A percentile compares a stretch with the other conserved stretches of the same genome.
Evolutionary conservation across 192 early-diverging fungal genomes (phyloP).

Genomic region (Piromyces sp.): DNA sequence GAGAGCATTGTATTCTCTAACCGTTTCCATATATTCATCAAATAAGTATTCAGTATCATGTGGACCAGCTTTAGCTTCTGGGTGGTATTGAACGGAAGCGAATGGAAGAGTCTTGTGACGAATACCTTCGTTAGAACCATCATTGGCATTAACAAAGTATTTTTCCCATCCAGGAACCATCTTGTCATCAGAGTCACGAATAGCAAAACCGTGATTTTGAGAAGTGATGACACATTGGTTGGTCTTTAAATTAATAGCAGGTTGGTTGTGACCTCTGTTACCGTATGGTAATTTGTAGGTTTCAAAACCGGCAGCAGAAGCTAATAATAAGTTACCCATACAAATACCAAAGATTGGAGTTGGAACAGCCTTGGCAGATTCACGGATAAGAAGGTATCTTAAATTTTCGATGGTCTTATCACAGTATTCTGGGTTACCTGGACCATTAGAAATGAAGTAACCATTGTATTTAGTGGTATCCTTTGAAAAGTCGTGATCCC

Average conservation of each 20-base stretch:
- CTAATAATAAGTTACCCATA: conserved; percentile 87
- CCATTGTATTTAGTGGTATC: conserved; percentile 48
- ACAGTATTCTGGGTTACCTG: conserved; percentile 58
- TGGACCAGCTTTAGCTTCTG: conserved; percentile 86
- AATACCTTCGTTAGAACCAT: conserved; percentile 89
- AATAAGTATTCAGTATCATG: conserved; percentile 81
- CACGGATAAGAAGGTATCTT: conserved; percentile 22
- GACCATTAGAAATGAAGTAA: conserved; percentile 83
- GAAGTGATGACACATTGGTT: conserved; percentile 80
- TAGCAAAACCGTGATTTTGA: conserved; percentile 84
- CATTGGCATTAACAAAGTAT: conserved; percentile 88
- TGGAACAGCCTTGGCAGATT: conserved; percentile 20
- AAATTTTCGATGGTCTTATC: conserved; percentile 53
- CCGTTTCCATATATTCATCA: conserved; percentile 1
- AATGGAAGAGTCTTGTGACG: conserved; percentile 53
- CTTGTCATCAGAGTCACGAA: conserved; percentile 36
- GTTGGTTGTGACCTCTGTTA: conserved; percentile 95
- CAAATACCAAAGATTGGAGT: conserved; percentile 92
- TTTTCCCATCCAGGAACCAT: conserved; percentile 61
- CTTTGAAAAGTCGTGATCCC: conserved; percentile 55
- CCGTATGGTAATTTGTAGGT: conserved; percentile 81
- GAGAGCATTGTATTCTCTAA: background rate
- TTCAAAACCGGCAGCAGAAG: conserved; percentile 70
- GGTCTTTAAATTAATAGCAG: conserved; percentile 51
- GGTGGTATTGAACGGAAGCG: conserved; percentile 84